Evolutionary conservation across 2,329 filamentous ascomycete genomes (phyloP), one percentile per base, ranked within the genome.

Genomic region (Colletotrichum lindemuthianum): DNA sequence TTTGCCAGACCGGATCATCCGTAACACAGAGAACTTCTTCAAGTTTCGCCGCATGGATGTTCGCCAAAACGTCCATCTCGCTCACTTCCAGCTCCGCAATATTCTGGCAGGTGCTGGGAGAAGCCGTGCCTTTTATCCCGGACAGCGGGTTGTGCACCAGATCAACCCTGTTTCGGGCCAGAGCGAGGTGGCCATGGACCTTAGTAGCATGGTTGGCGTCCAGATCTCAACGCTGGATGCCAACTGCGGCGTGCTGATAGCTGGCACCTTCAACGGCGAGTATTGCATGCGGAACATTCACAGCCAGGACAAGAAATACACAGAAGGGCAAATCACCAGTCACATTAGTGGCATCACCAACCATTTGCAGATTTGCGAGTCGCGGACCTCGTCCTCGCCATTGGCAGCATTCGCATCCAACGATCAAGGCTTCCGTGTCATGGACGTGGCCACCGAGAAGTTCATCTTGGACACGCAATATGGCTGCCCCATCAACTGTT

Each of bases 11-110:
- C 68, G 69, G 11, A 67, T 69, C 36, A 71, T 84, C 6, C 77
- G 77, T 0, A 73, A 76, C 11, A 74, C 70, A 1, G 80, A 83
- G 15, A 84, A 76, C 68, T 89, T 84, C 71, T 89, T 89, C 70
- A 80, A 81, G 54, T 90, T 89, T 71, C 81, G 80, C 44, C 80
- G 78, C 43, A 88, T 88, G 81, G 79, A 85, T 65, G 78, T 89
- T 45, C 79, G 82, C 49, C 79, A 78, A 16, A 79, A 87, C 54
- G 78, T 87, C 32, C 78, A 82, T 65, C 74, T 90, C 15, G 79
- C 86, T n/a, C 88, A 91, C 74, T 90, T 90, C 66, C 88, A 91
- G 71, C 78, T 90, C 11, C 85, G 88, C 47, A 89, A 88, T 69
- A 78, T 89, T 13, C 75, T 91, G 16, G 86, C 85, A 2, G 84